Evolutionary conservation across 1,139 yeast genomes (phyloP).

Genomic region (Nakaseomyces glabratus): DNA sequence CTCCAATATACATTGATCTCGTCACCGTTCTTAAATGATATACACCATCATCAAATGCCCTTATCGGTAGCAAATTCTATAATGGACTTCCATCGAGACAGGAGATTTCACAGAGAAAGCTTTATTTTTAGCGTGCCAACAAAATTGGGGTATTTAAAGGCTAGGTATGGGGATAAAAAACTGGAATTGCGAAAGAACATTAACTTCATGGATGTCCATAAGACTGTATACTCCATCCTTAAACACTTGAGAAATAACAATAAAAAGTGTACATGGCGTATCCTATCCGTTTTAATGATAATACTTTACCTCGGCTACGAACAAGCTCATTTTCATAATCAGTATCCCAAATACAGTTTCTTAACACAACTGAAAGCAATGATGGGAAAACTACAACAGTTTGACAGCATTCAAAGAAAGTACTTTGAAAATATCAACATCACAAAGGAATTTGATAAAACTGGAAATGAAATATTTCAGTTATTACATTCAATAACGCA

Average conservation of each 20-base stretch:
- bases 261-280: background rate
- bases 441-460: too few relatives aligned
- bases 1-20: slow-evolving; percentile 2
- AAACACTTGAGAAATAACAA: background rate
- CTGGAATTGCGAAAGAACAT: background rate
- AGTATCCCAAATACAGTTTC: background rate
- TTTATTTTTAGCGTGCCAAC: background rate
- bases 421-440: slow-evolving; percentile 1
- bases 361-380: background rate
- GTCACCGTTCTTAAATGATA: slow-evolving; percentile 3
- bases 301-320: slow-evolving; percentile 1
- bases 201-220: background rate
- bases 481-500: too few relatives aligned
- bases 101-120: background rate
- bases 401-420: background rate
- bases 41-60: background rate
- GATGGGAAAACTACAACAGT: slow-evolving; percentile 1
- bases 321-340: slow-evolving; percentile 5
- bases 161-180: background rate
- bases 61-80: background rate
- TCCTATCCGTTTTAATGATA: background rate
- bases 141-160: background rate
- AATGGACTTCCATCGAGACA: slow-evolving; percentile 1
- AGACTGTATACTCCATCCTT: background rate
- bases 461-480: too few relatives aligned